These are phyloP conservation scores for Penicillium flavigenum DNA, from an alignment of 495 filamentous ascomycete genomes.

Conservation along the genomic window DNA sequence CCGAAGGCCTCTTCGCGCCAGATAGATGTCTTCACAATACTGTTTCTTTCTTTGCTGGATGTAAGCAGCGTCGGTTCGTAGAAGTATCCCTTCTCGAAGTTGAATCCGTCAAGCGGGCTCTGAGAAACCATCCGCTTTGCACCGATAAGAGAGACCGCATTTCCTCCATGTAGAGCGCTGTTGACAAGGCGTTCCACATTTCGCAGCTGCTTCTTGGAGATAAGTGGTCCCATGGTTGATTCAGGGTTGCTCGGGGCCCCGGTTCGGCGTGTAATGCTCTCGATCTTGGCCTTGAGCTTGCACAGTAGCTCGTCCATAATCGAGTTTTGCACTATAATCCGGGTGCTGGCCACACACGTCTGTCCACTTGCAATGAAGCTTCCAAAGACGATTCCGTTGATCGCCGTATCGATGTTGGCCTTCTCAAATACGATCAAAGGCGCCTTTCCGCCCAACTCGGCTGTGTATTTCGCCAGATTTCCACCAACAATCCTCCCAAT, in stretches of 20 bases:
- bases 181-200: conserved; percentile 28
- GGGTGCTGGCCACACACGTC: conserved; percentile 61
- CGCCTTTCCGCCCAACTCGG: conserved; percentile 62
- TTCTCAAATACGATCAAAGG: conserved; percentile 55
- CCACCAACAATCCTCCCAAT: conserved; percentile 48
- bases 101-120: conserved; percentile 20
- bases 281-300: conserved; percentile 41
- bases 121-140: conserved; percentile 36
- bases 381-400: conserved; percentile 59
- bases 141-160: conserved; percentile 29
- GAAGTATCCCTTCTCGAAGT: conserved; percentile 52
- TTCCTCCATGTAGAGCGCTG: conserved; percentile 29
- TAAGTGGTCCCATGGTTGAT: conserved; percentile 27
- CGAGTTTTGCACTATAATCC: conserved; percentile 53
- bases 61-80: conserved; percentile 57
- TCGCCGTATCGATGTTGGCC: conserved; percentile 50
- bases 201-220: conserved; percentile 21
- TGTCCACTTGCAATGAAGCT: conserved; percentile 61
- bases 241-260: conserved; percentile 19
- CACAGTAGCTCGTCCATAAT: conserved; percentile 39
- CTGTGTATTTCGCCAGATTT: conserved; percentile 56
- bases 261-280: conserved; percentile 38
- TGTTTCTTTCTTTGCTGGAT: conserved; percentile 5
- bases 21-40: conserved; percentile 23
- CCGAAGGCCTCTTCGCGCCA: conserved; percentile 51